phyloP scores from a whole-genome alignment of 768 basidiomycete species.

The Lactarius hatsudake region DNA sequence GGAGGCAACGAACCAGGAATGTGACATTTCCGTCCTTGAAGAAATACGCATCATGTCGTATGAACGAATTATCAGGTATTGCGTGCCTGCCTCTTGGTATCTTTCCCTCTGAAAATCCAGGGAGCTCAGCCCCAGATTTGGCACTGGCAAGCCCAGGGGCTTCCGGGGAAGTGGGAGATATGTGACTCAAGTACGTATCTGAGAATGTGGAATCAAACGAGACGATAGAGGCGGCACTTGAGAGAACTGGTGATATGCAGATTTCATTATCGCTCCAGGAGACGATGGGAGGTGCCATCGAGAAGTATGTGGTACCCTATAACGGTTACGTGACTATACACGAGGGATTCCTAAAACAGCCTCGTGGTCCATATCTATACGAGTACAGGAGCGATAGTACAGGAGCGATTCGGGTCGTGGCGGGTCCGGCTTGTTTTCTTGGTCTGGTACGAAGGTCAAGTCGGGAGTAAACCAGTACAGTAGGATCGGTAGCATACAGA shows the following conservation, averaged over 20 bases:
- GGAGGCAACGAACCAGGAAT: slow-evolving; percentile 14
- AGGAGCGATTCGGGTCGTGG: too few species aligned
- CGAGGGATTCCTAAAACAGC: too few species aligned
- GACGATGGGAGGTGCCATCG: slow-evolving; percentile 9
- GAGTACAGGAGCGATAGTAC: too few species aligned
- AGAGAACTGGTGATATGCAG: not conserved
- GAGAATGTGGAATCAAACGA: slow-evolving; percentile 2
- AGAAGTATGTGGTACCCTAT: too few species aligned
- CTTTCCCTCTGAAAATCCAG: not conserved
- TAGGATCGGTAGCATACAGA: too few species aligned
- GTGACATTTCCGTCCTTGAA: slow-evolving; percentile 24
- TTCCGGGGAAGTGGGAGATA: not conserved
- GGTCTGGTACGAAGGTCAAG: too few species aligned
- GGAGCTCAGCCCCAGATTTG: too few species aligned
- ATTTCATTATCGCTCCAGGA: not conserved
- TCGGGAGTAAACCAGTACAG: too few species aligned
- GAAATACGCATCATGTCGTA: slow-evolving; percentile 19
- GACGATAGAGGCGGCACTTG: slow-evolving; percentile 5
- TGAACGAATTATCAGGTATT: not conserved
- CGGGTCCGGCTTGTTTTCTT: too few species aligned
- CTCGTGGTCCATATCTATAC: too few species aligned
- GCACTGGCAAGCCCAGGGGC: not conserved
- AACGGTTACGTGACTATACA: too few species aligned
- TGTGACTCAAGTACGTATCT: not conserved
- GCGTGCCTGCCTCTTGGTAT: not conserved